phyloP scores from a whole-genome alignment of 441 rosid genomes.

The Populus hybrid region DNA sequence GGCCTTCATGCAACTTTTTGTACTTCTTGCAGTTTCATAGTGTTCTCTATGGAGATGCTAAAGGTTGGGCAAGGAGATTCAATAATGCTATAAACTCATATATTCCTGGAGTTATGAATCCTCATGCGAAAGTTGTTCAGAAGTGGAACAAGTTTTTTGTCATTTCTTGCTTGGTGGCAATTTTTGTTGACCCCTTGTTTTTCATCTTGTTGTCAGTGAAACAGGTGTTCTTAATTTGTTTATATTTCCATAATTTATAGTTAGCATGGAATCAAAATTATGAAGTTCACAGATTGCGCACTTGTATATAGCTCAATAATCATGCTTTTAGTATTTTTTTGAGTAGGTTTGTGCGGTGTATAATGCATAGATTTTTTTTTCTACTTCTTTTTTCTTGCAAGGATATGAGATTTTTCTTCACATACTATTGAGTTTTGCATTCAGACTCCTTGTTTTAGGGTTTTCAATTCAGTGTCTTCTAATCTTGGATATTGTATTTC shows the following conservation, averaged over 20 bases:
- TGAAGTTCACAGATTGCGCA: neutral
- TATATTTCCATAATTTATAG: neutral
- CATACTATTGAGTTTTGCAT: neutral
- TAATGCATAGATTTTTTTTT: neutral
- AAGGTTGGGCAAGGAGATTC: slow-evolving; percentile 70
- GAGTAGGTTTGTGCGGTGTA: neutral
- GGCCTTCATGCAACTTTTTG: slow-evolving; percentile 7
- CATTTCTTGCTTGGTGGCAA: slow-evolving; percentile 67
- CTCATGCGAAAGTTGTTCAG: slow-evolving; percentile 66
- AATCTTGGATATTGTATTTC: neutral
- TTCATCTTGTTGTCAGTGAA: slow-evolving; percentile 56
- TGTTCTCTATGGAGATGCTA: slow-evolving; percentile 73
- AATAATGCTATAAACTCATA: slow-evolving; percentile 30
- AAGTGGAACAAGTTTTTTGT: slow-evolving; percentile 70
- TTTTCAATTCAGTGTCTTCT: neutral
- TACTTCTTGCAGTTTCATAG: slow-evolving; percentile 52
- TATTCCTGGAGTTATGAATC: slow-evolving; percentile 79
- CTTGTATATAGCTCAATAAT: neutral
- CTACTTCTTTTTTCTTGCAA: neutral
- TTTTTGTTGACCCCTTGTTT: slow-evolving; percentile 80
- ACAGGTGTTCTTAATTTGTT: slow-evolving; percentile 37
- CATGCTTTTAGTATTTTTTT: neutral
- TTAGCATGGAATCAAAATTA: neutral
- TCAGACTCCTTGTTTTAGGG: neutral
- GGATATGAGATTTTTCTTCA: neutral